Percentiles rank a stretch among this genome's conserved stretches.
Evolutionary conservation across 139 green algal genomes (phyloP).

Genomic region (Auxenochlorella protothecoides): DNA sequence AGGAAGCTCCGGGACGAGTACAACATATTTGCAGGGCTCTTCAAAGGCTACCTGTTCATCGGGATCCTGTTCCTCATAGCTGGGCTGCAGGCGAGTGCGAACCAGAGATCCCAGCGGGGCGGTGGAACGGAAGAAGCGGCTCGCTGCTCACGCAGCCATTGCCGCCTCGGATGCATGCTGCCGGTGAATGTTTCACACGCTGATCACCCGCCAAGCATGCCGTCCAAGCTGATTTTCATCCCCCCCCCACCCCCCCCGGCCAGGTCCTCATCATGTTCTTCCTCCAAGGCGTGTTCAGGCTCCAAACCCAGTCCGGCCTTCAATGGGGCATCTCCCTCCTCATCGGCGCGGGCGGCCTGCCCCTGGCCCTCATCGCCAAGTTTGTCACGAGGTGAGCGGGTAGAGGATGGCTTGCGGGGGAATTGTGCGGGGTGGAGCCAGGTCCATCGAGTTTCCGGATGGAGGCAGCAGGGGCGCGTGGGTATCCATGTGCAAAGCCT

Average conservation of each 20-base stretch:
- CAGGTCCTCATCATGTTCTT: slow-evolving; percentile 63
- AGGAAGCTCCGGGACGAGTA: slow-evolving; percentile 60
- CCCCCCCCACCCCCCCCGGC: slow-evolving; percentile 17
- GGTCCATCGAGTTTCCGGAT: too few species aligned
- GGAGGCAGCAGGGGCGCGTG: too few species aligned
- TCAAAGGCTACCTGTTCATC: slow-evolving; percentile 48
- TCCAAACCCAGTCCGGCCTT: slow-evolving; percentile 20
- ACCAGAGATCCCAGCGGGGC: neutral
- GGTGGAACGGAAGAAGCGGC: slow-evolving; percentile 19
- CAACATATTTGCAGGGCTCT: slow-evolving; percentile 46
- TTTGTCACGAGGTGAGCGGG: slow-evolving; percentile 7
- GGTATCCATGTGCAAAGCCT: too few species aligned
- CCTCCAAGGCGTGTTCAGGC: slow-evolving; percentile 64
- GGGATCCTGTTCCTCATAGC: slow-evolving; percentile 49
- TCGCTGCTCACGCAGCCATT: neutral
- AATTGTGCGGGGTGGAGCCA: too few species aligned
- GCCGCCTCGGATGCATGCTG: neutral
- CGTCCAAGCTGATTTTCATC: slow-evolving; percentile 20
- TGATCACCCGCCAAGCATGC: neutral
- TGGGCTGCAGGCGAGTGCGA: slow-evolving; percentile 38
- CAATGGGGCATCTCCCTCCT: slow-evolving; percentile 56
- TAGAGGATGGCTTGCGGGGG: too few species aligned
- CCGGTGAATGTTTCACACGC: slow-evolving; percentile 17
- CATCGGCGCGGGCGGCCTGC: slow-evolving; percentile 40
- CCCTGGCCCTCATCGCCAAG: slow-evolving; percentile 20